Evolutionary conservation across 208 protist species (phyloP).

Genomic region (Trypanosoma melophagium): DNA sequence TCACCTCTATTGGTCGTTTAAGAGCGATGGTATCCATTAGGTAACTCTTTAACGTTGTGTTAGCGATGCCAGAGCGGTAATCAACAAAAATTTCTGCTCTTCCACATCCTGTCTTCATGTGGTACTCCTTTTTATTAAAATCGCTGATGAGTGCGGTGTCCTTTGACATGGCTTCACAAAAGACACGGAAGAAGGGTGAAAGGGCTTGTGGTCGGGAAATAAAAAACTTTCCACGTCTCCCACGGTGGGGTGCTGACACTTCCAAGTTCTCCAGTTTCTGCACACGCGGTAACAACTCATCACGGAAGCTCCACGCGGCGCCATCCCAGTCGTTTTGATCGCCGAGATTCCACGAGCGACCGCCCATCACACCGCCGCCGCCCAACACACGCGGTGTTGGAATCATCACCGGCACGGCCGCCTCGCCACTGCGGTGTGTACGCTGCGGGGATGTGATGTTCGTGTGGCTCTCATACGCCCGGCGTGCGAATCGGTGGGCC

Average conservation of each 20-base stretch:
- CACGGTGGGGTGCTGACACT: slow-evolving; percentile 59
- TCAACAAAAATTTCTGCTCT: slow-evolving; percentile 66
- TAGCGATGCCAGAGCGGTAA: slow-evolving; percentile 43
- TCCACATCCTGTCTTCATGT: slow-evolving; percentile 52
- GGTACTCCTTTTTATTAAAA: slow-evolving; percentile 65
- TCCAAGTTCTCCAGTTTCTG: slow-evolving; percentile 67
- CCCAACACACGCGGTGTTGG: slow-evolving; percentile 75
- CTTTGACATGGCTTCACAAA: slow-evolving; percentile 72
- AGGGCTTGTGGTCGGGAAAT: slow-evolving; percentile 59
- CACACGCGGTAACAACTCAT: slow-evolving; percentile 65
- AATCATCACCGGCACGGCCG: slow-evolving; percentile 50
- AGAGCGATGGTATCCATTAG: slow-evolving; percentile 67
- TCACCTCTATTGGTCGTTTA: slow-evolving; percentile 56
- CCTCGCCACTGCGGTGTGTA: slow-evolving; percentile 25
- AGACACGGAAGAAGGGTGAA: slow-evolving; percentile 67
- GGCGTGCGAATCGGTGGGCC: slow-evolving; percentile 58
- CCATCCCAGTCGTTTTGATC: slow-evolving; percentile 64
- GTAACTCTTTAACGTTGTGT: slow-evolving; percentile 74
- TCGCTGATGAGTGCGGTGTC: slow-evolving; percentile 69
- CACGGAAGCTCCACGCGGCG: slow-evolving; percentile 65
- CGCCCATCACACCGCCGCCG: slow-evolving; percentile 79
- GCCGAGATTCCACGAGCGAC: slow-evolving; percentile 71
- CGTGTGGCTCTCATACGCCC: slow-evolving; percentile 56
- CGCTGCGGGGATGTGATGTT: slow-evolving; percentile 54
- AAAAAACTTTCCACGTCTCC: slow-evolving; percentile 65